These are phyloP conservation scores for Umbilicus rupestris DNA, from an alignment of 164 flowering plant genomes.

Conservation along the genomic window DNA sequence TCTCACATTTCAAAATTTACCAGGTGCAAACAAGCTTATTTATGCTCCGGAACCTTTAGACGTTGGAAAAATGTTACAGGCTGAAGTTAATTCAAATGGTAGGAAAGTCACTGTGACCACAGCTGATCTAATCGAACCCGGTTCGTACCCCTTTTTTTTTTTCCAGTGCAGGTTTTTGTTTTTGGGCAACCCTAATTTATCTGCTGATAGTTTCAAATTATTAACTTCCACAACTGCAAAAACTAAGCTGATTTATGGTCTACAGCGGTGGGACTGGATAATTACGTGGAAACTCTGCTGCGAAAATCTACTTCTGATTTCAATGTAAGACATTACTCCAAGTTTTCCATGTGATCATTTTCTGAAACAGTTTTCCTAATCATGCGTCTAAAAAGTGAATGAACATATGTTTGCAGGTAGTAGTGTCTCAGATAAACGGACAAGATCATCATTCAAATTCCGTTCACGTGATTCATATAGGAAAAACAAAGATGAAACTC, in stretches of 20 bases:
- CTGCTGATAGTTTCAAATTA: neutral
- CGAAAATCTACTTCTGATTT: constrained; percentile 73
- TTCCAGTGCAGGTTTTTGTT: neutral
- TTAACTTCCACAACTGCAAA: neutral
- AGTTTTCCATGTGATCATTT: neutral
- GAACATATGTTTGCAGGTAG: constrained; percentile 27
- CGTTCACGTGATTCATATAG: constrained; percentile 40
- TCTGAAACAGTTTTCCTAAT: neutral
- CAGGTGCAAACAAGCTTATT: constrained; percentile 15
- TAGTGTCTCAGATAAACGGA: constrained; percentile 56
- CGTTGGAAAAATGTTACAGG: constrained; percentile 51
- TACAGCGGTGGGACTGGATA: constrained; percentile 74
- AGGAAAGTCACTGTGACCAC: constrained; percentile 32
- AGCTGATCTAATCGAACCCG: constrained; percentile 35
- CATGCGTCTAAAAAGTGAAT: neutral
- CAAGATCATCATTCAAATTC: constrained; percentile 50
- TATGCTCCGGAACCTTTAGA: constrained; percentile 70
- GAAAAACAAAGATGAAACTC: constrained; percentile 53
- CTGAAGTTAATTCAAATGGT: constrained; percentile 40
- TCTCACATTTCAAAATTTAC: neutral
- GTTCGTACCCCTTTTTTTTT: constrained; percentile 19
- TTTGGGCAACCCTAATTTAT: neutral
- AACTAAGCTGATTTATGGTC: constrained; percentile 8
- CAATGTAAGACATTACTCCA: constrained; percentile 38
- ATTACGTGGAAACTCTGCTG: constrained; percentile 64